A percentile compares a stretch with the other conserved stretches of the same genome.
Conservation (phyloP, 1,284 basidiomycete genomes). For the Leccinum solheimii region DNA sequence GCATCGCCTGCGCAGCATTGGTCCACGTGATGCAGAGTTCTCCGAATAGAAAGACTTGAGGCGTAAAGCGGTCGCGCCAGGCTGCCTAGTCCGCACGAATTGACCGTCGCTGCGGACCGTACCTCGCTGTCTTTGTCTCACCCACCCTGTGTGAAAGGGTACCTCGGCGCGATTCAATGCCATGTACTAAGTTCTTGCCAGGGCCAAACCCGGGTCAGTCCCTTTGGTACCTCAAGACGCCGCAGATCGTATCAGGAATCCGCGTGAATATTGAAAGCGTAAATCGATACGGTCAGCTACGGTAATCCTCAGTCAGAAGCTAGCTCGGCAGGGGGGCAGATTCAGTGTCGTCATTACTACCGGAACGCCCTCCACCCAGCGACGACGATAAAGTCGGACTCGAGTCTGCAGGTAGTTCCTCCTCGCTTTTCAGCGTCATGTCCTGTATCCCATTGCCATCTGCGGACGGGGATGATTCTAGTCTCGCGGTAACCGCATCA, state of each 20-base stretch:
- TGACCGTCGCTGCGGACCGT: conserved; percentile 6
- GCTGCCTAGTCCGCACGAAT: not conserved
- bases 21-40: not conserved
- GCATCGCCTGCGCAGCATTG: not conserved
- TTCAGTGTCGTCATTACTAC: conserved; percentile 14
- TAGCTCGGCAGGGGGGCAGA: conserved; percentile 13
- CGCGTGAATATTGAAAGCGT: conserved; percentile 2
- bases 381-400: conserved; percentile 12
- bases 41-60: not conserved
- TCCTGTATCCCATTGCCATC: conserved; percentile 10
- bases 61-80: not conserved
- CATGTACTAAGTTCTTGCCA: conserved; percentile 6
- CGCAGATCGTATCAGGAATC: conserved; percentile 28
- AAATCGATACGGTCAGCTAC: conserved; percentile 17
- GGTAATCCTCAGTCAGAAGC: conserved; percentile 14
- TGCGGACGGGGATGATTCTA: conserved; percentile 8
- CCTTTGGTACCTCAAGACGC: conserved; percentile 1
- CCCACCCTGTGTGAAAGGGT: conserved; percentile 16
- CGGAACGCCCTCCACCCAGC: conserved; percentile 5
- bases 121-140: not conserved
- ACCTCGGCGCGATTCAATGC: not conserved
- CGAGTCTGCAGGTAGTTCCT: conserved; percentile 7
- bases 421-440: conserved; percentile 5
- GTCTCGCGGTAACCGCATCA: conserved; percentile 5
- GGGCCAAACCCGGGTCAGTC: not conserved